Conservation (phyloP, 805 yeast species). For the Kodamaea nitidulidarum region DNA sequence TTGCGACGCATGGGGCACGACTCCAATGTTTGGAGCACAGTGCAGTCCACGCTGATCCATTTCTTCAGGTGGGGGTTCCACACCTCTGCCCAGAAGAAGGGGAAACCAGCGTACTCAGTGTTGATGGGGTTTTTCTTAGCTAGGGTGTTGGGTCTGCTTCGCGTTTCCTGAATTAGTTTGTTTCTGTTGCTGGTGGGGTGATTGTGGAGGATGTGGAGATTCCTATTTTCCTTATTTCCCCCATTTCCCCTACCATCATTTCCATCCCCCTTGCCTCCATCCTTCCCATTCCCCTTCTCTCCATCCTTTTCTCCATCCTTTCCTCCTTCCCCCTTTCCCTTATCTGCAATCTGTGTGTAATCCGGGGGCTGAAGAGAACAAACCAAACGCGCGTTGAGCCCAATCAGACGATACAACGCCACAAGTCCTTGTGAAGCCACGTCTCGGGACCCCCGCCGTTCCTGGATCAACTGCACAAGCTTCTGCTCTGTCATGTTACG, state of each 20-base stretch:
- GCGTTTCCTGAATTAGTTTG: slow-evolving; percentile 11
- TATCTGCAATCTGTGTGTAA: slow-evolving; percentile 41
- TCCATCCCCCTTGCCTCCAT: too few relatives aligned
- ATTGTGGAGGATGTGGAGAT: background rate
- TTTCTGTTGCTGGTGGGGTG: slow-evolving; percentile 12
- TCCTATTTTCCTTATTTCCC: background rate
- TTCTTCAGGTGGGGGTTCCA: slow-evolving; percentile 71
- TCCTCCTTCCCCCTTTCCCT: slow-evolving; percentile 4
- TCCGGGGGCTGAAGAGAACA: slow-evolving; percentile 91
- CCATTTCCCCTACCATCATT: too few relatives aligned
- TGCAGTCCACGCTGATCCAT: slow-evolving; percentile 88
- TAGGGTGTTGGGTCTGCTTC: slow-evolving; percentile 14
- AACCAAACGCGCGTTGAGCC: slow-evolving; percentile 68
- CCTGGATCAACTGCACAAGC: slow-evolving; percentile 42
- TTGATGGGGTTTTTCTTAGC: slow-evolving; percentile 14
- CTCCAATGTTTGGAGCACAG: slow-evolving; percentile 61
- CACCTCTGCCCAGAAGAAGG: slow-evolving; percentile 83
- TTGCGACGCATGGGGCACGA: slow-evolving; percentile 48
- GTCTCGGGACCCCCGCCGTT: slow-evolving; percentile 69
- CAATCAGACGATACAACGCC: slow-evolving; percentile 64
- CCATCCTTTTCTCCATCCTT: background rate
- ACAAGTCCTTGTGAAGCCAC: slow-evolving; percentile 86
- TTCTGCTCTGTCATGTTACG: slow-evolving; percentile 31
- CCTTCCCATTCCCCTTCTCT: slow-evolving; percentile 3
- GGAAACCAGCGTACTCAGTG: slow-evolving; percentile 15